A percentile compares a stretch with the other conserved stretches of the same genome.
Conservation (phyloP, 1,284 basidiomycete genomes). For the Apiotrichum porosum region DNA sequence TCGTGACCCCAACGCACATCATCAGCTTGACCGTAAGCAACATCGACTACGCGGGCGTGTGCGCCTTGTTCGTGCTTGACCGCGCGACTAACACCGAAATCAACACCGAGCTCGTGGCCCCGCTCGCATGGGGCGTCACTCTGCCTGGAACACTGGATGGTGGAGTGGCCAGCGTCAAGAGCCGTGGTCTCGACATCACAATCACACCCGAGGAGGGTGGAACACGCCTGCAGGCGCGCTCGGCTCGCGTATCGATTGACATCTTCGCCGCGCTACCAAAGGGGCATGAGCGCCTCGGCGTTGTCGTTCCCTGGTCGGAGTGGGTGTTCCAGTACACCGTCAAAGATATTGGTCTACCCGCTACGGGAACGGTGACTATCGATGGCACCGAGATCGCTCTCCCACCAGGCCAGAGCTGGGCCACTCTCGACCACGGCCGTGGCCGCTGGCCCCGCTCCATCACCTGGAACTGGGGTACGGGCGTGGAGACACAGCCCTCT, state of each 20-base stretch:
- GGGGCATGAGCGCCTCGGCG: constrained; percentile 13
- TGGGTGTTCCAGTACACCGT: constrained; percentile 16
- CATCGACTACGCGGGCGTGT: constrained; percentile 3
- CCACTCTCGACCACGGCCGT: constrained; percentile 14
- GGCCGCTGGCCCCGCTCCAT: constrained; percentile 11
- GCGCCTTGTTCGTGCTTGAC: constrained; percentile 1
- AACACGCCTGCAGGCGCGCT: constrained; percentile 7
- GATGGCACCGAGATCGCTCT: background rate
- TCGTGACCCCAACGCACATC: constrained; percentile 13
- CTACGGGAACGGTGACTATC: constrained; percentile 3
- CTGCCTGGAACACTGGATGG: constrained; percentile 5
- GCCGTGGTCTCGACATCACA: background rate
- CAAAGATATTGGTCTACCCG: constrained; percentile 13
- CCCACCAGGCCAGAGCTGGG: constrained; percentile 8
- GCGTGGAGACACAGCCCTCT: background rate
- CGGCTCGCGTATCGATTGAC: background rate
- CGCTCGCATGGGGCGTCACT: background rate
- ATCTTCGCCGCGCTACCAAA: constrained; percentile 5
- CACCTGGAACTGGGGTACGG: constrained; percentile 16
- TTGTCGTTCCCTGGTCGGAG: constrained; percentile 14
- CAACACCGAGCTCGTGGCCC: background rate
- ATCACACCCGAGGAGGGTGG: constrained; percentile 7
- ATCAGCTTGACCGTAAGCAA: constrained; percentile 5
- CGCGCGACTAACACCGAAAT: background rate
- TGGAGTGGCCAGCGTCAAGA: constrained; percentile 1